These are phyloP conservation scores for Trichoderma sp. DNA, from an alignment of 2,329 filamentous ascomycete species.

Conservation along the genomic window DNA sequence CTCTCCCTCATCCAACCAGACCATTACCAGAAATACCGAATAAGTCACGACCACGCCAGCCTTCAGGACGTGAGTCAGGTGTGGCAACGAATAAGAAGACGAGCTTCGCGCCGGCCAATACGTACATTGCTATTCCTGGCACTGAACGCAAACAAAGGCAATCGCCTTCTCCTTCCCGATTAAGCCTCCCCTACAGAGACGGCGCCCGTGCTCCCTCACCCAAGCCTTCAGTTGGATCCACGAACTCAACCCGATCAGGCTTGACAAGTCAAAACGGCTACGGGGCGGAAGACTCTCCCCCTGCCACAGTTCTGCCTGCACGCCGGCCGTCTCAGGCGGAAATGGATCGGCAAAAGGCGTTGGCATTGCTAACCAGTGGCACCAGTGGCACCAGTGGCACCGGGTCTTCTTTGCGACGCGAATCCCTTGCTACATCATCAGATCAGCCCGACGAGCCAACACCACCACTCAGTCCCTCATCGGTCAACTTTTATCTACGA, in stretches of 20 bases:
- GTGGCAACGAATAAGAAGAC: slow-evolving; percentile 44
- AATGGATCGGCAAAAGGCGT: slow-evolving; percentile 32
- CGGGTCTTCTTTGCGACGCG: slow-evolving; percentile 26
- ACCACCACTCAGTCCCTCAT: slow-evolving; percentile 57
- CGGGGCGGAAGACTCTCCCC: slow-evolving; percentile 46
- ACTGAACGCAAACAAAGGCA: slow-evolving; percentile 33
- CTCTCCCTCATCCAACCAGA: slow-evolving; percentile 37
- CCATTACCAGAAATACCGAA: slow-evolving; percentile 33
- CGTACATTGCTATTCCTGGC: slow-evolving; percentile 49
- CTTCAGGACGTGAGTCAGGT: slow-evolving; percentile 30
- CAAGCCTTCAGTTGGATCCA: slow-evolving; percentile 44
- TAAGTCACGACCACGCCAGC: slow-evolving; percentile 33
- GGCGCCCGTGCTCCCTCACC: slow-evolving; percentile 36
- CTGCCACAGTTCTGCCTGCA: slow-evolving; percentile 44
- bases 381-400: not conserved
- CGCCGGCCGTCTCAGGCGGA: slow-evolving; percentile 34
- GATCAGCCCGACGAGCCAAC: slow-evolving; percentile 47
- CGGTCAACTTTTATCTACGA: slow-evolving; percentile 54
- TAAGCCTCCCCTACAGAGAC: slow-evolving; percentile 25
- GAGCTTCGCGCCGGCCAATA: slow-evolving; percentile 47
- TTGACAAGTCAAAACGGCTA: slow-evolving; percentile 41
- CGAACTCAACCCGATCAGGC: slow-evolving; percentile 44
- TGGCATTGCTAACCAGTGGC: slow-evolving; percentile 7
- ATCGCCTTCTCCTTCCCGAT: slow-evolving; percentile 30
- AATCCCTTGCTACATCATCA: slow-evolving; percentile 37